These are phyloP conservation scores for Salix brachista DNA, from an alignment of 345 rosid species.

Conservation along the genomic window DNA sequence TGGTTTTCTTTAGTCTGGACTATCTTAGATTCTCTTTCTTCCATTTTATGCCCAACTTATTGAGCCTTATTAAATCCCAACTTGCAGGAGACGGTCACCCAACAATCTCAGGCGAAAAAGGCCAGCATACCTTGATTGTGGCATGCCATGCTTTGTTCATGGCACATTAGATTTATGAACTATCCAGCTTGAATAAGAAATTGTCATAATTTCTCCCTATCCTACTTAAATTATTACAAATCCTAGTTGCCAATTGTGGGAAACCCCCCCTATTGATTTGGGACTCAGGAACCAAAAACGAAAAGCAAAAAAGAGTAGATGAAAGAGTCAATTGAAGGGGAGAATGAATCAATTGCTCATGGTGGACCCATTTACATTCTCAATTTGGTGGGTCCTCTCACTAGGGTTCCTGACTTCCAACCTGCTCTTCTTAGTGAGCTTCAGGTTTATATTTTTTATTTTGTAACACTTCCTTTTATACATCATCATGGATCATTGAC, in stretches of 20 bases:
- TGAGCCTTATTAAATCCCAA: not conserved
- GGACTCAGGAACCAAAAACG: not conserved
- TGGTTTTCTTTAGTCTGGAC: not conserved
- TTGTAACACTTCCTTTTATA: not conserved
- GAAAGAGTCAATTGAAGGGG: not conserved
- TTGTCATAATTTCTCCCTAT: not conserved
- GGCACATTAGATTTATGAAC: not conserved
- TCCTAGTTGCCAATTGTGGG: not conserved
- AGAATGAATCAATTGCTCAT: constrained; percentile 25
- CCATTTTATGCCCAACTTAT: not conserved
- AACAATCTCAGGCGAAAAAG: not conserved
- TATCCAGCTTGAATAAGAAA: not conserved
- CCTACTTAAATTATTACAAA: not conserved
- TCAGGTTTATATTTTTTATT: constrained; percentile 24
- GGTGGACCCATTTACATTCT: constrained; percentile 56
- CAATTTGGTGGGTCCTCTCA: constrained; percentile 42
- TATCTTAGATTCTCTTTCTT: not conserved
- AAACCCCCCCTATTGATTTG: not conserved
- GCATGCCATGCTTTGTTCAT: not conserved
- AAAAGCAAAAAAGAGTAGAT: not conserved
- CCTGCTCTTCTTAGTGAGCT: constrained; percentile 30
- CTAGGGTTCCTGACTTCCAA: constrained; percentile 43
- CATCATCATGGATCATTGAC: not conserved
- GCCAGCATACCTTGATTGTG: not conserved
- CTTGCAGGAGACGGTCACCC: not conserved